Percentiles rank a stretch among this genome's conserved stretches.
Conservation (phyloP, 1,139 yeast genomes). For the Candida gigantensis region DNA sequence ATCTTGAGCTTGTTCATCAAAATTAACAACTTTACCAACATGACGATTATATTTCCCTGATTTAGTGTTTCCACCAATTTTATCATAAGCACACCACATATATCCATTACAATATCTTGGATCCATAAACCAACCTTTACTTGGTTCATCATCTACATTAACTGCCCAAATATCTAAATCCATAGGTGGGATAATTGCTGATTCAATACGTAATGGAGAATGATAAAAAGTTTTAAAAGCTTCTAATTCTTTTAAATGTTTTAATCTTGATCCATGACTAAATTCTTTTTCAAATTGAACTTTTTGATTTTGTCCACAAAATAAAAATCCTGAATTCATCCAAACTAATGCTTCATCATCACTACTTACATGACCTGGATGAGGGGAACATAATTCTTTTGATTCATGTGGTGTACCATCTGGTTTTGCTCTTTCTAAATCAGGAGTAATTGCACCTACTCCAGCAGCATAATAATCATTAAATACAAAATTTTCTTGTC, state of each 20-base stretch:
- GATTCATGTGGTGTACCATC: conserved; percentile 24
- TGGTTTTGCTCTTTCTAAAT: conserved; percentile 26
- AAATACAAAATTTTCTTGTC: conserved; percentile 52
- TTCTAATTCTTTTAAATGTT: conserved; percentile 20
- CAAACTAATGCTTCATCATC: conserved; percentile 33
- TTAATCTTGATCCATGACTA: conserved; percentile 21
- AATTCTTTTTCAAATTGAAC: conserved; percentile 26
- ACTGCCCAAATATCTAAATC: conserved; percentile 17
- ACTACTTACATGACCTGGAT: conserved; percentile 40
- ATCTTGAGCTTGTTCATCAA: conserved; percentile 24
- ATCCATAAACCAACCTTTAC: conserved; percentile 35
- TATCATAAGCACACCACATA: conserved; percentile 48
- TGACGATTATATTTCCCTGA: conserved; percentile 28
- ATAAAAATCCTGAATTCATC: conserved; percentile 33
- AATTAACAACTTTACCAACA: conserved; percentile 27
- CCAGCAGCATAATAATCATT: conserved; percentile 53
- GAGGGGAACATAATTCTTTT: conserved; percentile 37
- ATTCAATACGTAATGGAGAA: conserved; percentile 23
- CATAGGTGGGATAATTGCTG: conserved; percentile 38
- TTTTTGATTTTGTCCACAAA: conserved; percentile 15
- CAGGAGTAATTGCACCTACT: conserved; percentile 47
- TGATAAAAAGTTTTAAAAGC: conserved; percentile 30
- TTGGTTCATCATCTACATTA: conserved; percentile 33
- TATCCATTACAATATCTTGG: conserved; percentile 41
- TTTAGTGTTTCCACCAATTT: conserved; percentile 35